Percentiles rank a stretch among this genome's conserved stretches.
phyloP scores from a whole-genome alignment of 257 asterid genomes.

The Ballota nigra region DNA sequence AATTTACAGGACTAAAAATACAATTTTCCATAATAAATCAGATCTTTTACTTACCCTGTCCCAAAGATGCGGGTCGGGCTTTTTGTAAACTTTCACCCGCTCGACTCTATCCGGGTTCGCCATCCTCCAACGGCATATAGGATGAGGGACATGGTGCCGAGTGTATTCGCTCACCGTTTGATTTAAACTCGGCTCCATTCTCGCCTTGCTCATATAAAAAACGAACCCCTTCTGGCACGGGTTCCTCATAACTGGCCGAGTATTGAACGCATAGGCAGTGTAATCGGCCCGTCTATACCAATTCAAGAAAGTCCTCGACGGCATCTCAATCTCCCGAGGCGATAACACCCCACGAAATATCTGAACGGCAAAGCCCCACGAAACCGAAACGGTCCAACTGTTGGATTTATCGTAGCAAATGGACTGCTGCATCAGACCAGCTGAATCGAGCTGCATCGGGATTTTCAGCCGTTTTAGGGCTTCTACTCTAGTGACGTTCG shows the following conservation, averaged over 20 bases:
- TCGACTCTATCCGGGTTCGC: slow-evolving; percentile 39
- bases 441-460: slow-evolving; percentile 51
- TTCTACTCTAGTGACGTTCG: slow-evolving; percentile 37
- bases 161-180: slow-evolving; percentile 41
- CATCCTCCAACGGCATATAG: slow-evolving; percentile 53
- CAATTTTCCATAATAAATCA: too few relatives aligned
- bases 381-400: slow-evolving; percentile 56
- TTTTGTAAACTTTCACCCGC: slow-evolving; percentile 44
- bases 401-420: slow-evolving; percentile 55
- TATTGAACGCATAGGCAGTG: slow-evolving; percentile 65
- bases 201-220: slow-evolving; percentile 41
- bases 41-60: slow-evolving; percentile 41
- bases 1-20: not conserved
- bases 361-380: slow-evolving; percentile 68
- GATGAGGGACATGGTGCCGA: slow-evolving; percentile 39
- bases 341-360: slow-evolving; percentile 60
- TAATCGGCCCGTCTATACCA: slow-evolving; percentile 71
- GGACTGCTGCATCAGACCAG: slow-evolving; percentile 65
- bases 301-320: slow-evolving; percentile 63
- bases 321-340: slow-evolving; percentile 72
- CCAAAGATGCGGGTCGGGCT: slow-evolving; percentile 56
- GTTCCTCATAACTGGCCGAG: slow-evolving; percentile 59
- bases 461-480: slow-evolving; percentile 38
- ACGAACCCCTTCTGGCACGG: slow-evolving; percentile 67
- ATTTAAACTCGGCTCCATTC: slow-evolving; percentile 30